A percentile compares a stretch with the other conserved stretches of the same genome.
Evolutionary conservation across 352 stramenopile species (phyloP).

Genomic region (Globisporangium uncinulatum): DNA sequence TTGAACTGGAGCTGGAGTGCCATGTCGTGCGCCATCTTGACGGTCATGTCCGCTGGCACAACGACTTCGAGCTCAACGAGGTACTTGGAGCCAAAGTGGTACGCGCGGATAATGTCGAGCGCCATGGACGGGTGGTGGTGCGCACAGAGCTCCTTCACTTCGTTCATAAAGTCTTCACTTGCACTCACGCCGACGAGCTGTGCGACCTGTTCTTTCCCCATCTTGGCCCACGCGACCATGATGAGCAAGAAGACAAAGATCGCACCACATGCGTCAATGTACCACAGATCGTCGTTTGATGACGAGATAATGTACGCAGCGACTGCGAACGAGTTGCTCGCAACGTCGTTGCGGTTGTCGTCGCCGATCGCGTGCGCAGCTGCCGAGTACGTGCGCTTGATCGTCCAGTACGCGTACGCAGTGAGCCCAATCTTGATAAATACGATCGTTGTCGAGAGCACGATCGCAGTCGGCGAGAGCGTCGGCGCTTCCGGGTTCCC

Average conservation of each 20-base stretch:
- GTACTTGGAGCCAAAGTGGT: conserved; percentile 94
- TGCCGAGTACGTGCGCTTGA: conserved; percentile 41
- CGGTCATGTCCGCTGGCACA: conserved; percentile 82
- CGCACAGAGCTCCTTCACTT: conserved; percentile 77
- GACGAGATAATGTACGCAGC: conserved; percentile 57
- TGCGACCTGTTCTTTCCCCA: conserved; percentile 89
- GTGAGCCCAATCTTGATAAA: conserved; percentile 67
- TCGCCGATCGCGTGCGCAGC: conserved; percentile 65
- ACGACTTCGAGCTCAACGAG: conserved; percentile 94
- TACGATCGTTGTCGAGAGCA: conserved; percentile 61
- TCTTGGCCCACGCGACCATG: conserved; percentile 88
- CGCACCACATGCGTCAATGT: conserved; percentile 88
- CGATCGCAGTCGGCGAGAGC: conserved; percentile 85
- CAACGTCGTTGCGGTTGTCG: conserved; percentile 94
- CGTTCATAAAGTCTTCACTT: conserved; percentile 86
- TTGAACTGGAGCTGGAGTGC: conserved; percentile 93
- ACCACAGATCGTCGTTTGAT: conserved; percentile 63
- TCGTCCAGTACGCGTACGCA: conserved; percentile 54
- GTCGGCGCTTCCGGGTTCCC: conserved; percentile 68
- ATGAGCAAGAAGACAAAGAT: conserved; percentile 94
- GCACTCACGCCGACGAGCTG: conserved; percentile 67
- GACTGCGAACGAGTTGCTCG: conserved; percentile 89
- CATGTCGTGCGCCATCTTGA: conserved; percentile 92
- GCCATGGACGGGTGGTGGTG: conserved; percentile 65
- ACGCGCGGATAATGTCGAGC: conserved; percentile 88